phyloP scores from a whole-genome alignment of 2,329 filamentous ascomycete genomes.

The Lomentospora prolificans region DNA sequence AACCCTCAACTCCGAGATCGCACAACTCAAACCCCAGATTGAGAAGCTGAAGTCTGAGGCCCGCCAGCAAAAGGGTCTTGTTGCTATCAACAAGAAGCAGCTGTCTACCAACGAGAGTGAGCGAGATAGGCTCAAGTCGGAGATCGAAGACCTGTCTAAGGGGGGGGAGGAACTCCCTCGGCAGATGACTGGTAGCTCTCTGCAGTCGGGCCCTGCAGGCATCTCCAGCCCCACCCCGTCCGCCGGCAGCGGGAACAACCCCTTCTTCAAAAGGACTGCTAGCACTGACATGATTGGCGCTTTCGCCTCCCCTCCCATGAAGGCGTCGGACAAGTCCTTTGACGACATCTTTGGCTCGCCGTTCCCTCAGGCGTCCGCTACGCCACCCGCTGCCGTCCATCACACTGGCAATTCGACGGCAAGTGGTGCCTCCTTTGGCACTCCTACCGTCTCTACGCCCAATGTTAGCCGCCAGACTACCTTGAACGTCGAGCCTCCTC shows the following conservation, averaged over 20 bases:
- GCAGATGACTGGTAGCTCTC: constrained; percentile 42
- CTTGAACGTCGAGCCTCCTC: constrained; percentile 41
- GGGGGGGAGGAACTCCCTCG: constrained; percentile 48
- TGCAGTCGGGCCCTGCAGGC: constrained; percentile 33
- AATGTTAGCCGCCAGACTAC: constrained; percentile 53
- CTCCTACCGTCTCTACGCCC: constrained; percentile 51
- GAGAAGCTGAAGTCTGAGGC: constrained; percentile 90
- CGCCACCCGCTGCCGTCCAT: constrained; percentile 27
- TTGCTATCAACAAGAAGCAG: constrained; percentile 98
- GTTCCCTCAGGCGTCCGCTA: constrained; percentile 18
- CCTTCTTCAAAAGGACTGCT: constrained; percentile 73
- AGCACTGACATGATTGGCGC: constrained; percentile 51
- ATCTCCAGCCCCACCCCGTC: constrained; percentile 63
- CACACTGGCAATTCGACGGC: constrained; percentile 46
- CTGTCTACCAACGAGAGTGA: constrained; percentile 81
- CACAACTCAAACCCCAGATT: constrained; percentile 76
- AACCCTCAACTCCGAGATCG: constrained; percentile 70
- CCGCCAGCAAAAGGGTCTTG: constrained; percentile 88
- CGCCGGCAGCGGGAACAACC: constrained; percentile 73
- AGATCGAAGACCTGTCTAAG: constrained; percentile 61
- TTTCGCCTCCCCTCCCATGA: constrained; percentile 37
- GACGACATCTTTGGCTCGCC: constrained; percentile 69
- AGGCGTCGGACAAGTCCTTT: constrained; percentile 58
- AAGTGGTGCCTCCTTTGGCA: constrained; percentile 41
- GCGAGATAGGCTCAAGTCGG: constrained; percentile 74